These are phyloP conservation scores for Solanum appendiculatum DNA, from an alignment of 257 asterid species.

Conservation along the genomic window DNA sequence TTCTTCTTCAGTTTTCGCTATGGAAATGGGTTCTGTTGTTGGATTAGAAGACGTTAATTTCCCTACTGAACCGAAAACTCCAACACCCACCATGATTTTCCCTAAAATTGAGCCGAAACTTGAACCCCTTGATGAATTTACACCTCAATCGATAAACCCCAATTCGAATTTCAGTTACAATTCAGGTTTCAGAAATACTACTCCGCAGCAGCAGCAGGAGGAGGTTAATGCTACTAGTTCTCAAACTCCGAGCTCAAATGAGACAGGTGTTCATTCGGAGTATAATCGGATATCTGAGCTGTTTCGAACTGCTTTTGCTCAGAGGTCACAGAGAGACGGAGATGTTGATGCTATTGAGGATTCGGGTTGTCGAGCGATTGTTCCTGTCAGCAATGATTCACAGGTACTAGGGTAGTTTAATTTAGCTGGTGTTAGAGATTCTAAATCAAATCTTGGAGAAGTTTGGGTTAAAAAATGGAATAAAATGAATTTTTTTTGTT, in stretches of 20 bases:
- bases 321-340: not conserved
- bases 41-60: not conserved
- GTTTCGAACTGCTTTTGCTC: conserved; percentile 30
- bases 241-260: not conserved
- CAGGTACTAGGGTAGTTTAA: not conserved
- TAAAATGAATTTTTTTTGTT: not conserved
- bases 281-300: conserved; percentile 42
- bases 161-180: not conserved
- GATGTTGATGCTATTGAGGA: conserved; percentile 11
- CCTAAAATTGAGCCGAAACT: not conserved
- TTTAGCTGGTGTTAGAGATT: not conserved
- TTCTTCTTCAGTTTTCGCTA: not conserved
- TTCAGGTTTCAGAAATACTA: not conserved
- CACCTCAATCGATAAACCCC: not conserved
- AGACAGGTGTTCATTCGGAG: not conserved
- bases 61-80: not conserved
- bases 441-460: not conserved
- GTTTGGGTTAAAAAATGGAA: not conserved
- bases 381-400: conserved; percentile 23
- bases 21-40: not conserved
- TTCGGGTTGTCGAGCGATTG: conserved; percentile 24
- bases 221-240: not conserved
- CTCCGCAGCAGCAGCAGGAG: not conserved
- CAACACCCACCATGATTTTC: not conserved
- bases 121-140: not conserved